Evolutionary conservation across 805 yeast species (phyloP), one percentile per base, ranked within the genome.

Genomic region (Nakazawaea ernobii): DNA sequence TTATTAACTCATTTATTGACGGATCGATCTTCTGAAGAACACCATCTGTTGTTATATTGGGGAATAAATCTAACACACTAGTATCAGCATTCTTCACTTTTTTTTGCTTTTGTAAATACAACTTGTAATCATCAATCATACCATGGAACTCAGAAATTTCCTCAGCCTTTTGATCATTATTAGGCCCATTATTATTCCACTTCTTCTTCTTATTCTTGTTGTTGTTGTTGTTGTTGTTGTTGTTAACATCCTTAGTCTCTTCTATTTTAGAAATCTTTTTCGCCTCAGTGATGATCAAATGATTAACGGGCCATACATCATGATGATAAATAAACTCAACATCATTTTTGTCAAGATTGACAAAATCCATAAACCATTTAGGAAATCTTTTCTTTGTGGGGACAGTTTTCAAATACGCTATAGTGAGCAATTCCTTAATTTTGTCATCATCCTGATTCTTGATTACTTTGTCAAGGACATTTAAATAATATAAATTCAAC

Each of bases 301-400:
- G 46, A 11, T 20, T 8, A 14, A 15, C 26, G 6, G 50, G 50
- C 50, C 50, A 48, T 6, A 48, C 4, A 3, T 29, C 38, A 11
- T 39, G 20, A 7, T 39, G 15, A 13, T 26, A 11, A 2, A 48
- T 39, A 3, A 14, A 9, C 3, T 27, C 14, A 32, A 35, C 20
- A 15, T 48, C 47, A 11, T 11, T 5, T 35, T 42, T 39, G 10
- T 28, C 39, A 15, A 40, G 28, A 39, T 39, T 39, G n/a, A 48
- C 27, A 43, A 48, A 48, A 10, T 38, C 29, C 33, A 32, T 42
- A n/a, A 32, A 39, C 50, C 50, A 48, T 2, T 28, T 17, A 3
- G 50, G 50, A 9, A 27, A 13, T 24, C 50, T 29, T 6, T 17
- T 6, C 20, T 33, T 43, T 13, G 39, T 9, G 3, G 42, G 37